phyloP scores from a whole-genome alignment of 2,329 filamentous ascomycete genomes.

The Didymella segeticola region DNA sequence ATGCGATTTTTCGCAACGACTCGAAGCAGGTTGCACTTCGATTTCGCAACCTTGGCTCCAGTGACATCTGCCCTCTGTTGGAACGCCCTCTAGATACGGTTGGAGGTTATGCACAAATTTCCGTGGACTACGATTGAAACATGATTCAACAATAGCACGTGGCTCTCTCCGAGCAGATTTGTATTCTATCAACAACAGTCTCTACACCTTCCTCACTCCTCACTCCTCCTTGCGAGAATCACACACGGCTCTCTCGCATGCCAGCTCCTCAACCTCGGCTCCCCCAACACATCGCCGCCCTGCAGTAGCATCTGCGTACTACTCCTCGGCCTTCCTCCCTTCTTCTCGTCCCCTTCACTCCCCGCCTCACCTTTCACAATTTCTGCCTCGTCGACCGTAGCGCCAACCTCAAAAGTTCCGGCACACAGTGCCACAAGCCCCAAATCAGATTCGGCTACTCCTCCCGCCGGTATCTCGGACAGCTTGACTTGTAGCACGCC shows the following conservation, averaged over 20 bases:
- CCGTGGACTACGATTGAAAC: not conserved
- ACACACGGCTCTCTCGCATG: slow-evolving; percentile 54
- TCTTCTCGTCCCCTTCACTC: not conserved
- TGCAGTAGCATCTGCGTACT: slow-evolving; percentile 37
- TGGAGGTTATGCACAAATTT: not conserved
- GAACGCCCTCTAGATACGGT: not conserved
- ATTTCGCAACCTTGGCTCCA: not conserved
- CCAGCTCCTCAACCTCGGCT: slow-evolving; percentile 53
- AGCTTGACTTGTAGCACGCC: slow-evolving; percentile 80
- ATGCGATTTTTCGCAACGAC: not conserved
- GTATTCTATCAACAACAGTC: not conserved
- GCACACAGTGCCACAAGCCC: slow-evolving; percentile 78
- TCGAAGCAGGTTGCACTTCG: not conserved
- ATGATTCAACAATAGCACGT: not conserved
- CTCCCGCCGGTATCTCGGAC: slow-evolving; percentile 65
- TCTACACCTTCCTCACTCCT: not conserved
- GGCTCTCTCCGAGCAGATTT: not conserved
- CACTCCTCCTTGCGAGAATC: slow-evolving; percentile 45
- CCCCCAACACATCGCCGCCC: slow-evolving; percentile 37
- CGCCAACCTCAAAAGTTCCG: slow-evolving; percentile 83
- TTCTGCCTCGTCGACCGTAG: slow-evolving; percentile 79
- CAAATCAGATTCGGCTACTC: slow-evolving; percentile 66
- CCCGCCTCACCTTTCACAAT: slow-evolving; percentile 47
- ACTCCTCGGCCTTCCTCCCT: slow-evolving; percentile 30
- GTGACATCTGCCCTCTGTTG: too few relatives aligned